Evolutionary conservation across 1,284 basidiomycete genomes (phyloP).

Genomic region (Cutaneotrichosporon sp.): DNA sequence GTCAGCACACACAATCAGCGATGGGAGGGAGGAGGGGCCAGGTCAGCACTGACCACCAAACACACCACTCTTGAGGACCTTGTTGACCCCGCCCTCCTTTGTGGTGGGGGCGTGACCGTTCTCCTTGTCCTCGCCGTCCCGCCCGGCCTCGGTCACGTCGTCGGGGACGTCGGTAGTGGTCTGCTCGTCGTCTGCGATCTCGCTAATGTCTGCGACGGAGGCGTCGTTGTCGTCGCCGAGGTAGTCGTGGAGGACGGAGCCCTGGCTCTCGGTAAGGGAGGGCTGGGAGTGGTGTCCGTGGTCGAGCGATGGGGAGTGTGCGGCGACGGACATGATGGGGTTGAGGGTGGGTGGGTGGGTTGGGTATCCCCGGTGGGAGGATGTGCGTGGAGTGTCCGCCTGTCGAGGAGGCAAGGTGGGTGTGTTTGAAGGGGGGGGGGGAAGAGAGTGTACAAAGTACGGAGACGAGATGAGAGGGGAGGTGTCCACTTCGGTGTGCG

Average conservation of each 20-base stretch:
- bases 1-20: background rate
- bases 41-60: constrained; percentile 42
- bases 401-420: background rate
- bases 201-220: constrained; percentile 1
- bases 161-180: constrained; percentile 8
- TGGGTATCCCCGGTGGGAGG: background rate
- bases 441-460: background rate
- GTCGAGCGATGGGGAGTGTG: background rate
- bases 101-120: constrained; percentile 13
- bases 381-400: background rate
- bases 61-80: constrained; percentile 48
- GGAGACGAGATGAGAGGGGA: too few species aligned
- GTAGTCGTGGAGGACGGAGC: constrained; percentile 7
- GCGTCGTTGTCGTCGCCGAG: constrained; percentile 4
- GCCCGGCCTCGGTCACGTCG: constrained; percentile 1
- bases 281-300: background rate
- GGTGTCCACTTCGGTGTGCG: too few species aligned
- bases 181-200: constrained; percentile 5
- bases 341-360: too few species aligned
- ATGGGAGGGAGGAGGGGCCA: too few species aligned
- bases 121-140: constrained; percentile 14
- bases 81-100: constrained; percentile 38
- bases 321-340: constrained; percentile 2
- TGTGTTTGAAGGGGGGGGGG: background rate
- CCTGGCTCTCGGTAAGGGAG: constrained; percentile 1